Base-by-base conservation (phyloP, 441 rosid genomes). In the Hura crepitans region DNA sequence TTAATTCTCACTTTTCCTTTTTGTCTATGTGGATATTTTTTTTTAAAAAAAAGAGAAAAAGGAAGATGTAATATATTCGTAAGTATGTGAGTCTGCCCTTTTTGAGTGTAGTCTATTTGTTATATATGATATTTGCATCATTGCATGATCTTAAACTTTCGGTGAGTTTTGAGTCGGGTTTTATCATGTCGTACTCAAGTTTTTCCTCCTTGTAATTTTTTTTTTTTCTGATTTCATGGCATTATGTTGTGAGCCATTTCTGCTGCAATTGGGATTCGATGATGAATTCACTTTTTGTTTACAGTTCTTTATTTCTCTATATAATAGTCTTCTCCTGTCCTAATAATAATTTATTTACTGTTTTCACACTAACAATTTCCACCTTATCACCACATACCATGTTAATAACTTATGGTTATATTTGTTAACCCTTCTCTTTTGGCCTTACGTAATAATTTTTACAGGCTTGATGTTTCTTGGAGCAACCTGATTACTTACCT, bases 401-500 rank as follows among this genome's bases (percentile, higher is more conserved):
- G 43, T 73, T 70, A 69, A 76, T 70, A 49, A 71, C 42, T 78
- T 65, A 23, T 74, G 65, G 75, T 75, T 53, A 69, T 65, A 66
- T 74, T 67, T 83, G 85, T 81, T 77, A 82, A 86, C 76, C 69
- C 71, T 63, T 75, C 75, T 81, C 81, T 77, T 82, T 85, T 92
- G 84, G 72, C 81, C 81, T 79, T 73, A 81, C 81, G 78, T 76
- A 80, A 79, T 69, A 82, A 79, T 76, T 85, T 81, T 86, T 84
- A 83, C 96, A 92, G 98, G 97, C 77, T 78, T 91, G 92, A 89
- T 84, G 90, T 90, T 87, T 88, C 85, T 80, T 85, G 98, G 98
- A 42, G 96, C 89, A 85, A 80, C 96, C 84, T 92, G 88, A 90
- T 91, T 86, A 86, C 91, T 92, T 89, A 85, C 93, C 85, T 85